These are phyloP conservation scores for Teratosphaeria epicoccoides DNA, from an alignment of 2,329 filamentous ascomycete genomes.

Conservation along the genomic window DNA sequence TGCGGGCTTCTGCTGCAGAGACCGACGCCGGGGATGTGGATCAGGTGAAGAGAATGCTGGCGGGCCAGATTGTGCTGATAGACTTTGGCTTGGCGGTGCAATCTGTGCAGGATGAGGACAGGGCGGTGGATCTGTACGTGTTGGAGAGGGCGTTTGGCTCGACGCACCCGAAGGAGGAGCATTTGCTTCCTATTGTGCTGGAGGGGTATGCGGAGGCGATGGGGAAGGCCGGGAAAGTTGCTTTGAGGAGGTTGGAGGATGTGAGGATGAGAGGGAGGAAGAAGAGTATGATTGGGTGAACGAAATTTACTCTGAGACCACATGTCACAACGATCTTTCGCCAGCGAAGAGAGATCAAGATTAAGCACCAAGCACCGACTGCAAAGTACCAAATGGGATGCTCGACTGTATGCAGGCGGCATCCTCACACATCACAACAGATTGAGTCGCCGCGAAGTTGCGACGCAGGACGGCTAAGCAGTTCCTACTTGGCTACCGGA, in stretches of 20 bases:
- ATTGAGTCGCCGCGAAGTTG: no score
- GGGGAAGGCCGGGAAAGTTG: constrained; percentile 56
- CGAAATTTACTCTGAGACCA: no score
- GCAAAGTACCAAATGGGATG: no score
- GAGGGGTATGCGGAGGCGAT: constrained; percentile 63
- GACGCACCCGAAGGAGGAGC: constrained; percentile 83
- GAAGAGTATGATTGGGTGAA: constrained; percentile 90
- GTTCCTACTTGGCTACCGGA: not conserved
- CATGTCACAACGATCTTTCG: no score
- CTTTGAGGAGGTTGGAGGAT: constrained; percentile 76
- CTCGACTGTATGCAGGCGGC: no score
- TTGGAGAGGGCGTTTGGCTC: constrained; percentile 89
- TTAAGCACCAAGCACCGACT: no score
- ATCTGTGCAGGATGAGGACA: constrained; percentile 75
- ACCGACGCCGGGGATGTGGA: not conserved
- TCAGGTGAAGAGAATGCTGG: constrained; percentile 23
- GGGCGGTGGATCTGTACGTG: constrained; percentile 92
- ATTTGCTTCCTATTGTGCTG: constrained; percentile 67
- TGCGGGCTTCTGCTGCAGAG: constrained; percentile 33
- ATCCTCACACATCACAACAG: no score
- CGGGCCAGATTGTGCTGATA: constrained; percentile 77
- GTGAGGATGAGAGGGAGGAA: constrained; percentile 90
- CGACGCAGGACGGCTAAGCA: not conserved
- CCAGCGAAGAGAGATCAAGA: no score
- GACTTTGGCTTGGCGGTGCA: constrained; percentile 87